Conservation (phyloP, 164 flowering plant species). For the Amborella trichopoda region DNA sequence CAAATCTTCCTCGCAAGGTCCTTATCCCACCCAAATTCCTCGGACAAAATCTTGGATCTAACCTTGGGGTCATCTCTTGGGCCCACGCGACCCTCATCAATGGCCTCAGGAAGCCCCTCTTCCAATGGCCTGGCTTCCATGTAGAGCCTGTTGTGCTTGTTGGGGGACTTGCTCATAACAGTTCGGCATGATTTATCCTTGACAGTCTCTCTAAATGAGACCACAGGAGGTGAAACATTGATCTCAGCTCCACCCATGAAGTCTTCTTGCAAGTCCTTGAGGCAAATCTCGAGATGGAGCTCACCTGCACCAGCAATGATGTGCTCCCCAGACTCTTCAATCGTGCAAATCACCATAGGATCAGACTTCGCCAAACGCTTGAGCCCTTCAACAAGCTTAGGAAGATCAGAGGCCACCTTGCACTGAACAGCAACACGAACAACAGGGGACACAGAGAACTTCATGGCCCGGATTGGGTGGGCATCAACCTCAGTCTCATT, state of each 20-base stretch:
- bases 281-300: constrained; percentile 22
- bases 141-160: constrained; percentile 25
- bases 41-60: constrained; percentile 18
- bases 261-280: constrained; percentile 21
- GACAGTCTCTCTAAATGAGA: constrained; percentile 25
- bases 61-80: constrained; percentile 24
- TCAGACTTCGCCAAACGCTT: constrained; percentile 29
- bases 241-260: constrained; percentile 29
- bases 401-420: constrained; percentile 30
- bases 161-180: constrained; percentile 27
- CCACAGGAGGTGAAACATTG: constrained; percentile 14
- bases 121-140: constrained; percentile 29
- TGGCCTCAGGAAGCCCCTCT: constrained; percentile 24
- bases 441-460: constrained; percentile 27
- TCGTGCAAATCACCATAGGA: constrained; percentile 24
- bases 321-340: constrained; percentile 30
- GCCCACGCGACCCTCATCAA: constrained; percentile 24
- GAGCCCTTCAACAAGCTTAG: constrained; percentile 31
- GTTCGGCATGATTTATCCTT: constrained; percentile 21
- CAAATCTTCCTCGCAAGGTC: constrained; percentile 26
- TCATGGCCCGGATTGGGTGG: constrained; percentile 29
- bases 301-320: constrained; percentile 30
- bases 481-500: constrained; percentile 29
- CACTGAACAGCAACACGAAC: constrained; percentile 28
- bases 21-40: constrained; percentile 24